Evolutionary conservation across 257 asterid genomes (phyloP).

Genomic region (Primulina eburnea): DNA sequence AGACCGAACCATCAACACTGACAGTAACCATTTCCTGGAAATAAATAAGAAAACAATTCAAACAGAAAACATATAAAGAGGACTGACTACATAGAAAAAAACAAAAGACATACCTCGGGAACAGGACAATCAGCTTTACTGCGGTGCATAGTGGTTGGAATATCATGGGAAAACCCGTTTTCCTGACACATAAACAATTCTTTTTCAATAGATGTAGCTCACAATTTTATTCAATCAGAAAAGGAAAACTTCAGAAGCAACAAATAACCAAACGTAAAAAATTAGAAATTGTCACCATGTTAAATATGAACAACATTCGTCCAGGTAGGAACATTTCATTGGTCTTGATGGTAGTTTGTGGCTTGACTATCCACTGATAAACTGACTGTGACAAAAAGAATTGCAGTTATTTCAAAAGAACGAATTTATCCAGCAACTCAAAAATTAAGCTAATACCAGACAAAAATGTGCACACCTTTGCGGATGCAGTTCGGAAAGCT

Average conservation of each 20-base stretch:
- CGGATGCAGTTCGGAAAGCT: slow-evolving; percentile 82
- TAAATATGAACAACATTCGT: slow-evolving; percentile 86
- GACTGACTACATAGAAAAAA: background rate
- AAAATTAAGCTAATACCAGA: background rate
- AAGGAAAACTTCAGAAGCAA: slow-evolving; percentile 18
- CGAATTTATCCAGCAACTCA: slow-evolving; percentile 15
- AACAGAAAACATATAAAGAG: slow-evolving; percentile 15
- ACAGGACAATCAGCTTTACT: slow-evolving; percentile 99
- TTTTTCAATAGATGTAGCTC: slow-evolving; percentile 11
- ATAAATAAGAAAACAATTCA: slow-evolving; percentile 17
- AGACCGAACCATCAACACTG: slow-evolving; percentile 91
- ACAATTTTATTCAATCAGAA: slow-evolving; percentile 19
- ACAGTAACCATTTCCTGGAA: slow-evolving; percentile 97
- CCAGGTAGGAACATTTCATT: slow-evolving; percentile 99
- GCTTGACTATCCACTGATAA: slow-evolving; percentile 92
- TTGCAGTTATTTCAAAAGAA: slow-evolving; percentile 22
- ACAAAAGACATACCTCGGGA: slow-evolving; percentile 63
- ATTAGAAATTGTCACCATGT: slow-evolving; percentile 55
- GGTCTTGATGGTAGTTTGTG: slow-evolving; percentile 77
- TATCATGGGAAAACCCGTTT: slow-evolving; percentile 77
- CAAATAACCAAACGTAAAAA: slow-evolving; percentile 9
- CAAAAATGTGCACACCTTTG: slow-evolving; percentile 51
- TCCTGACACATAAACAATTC: slow-evolving; percentile 53
- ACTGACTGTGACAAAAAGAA: slow-evolving; percentile 58
- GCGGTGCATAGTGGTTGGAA: slow-evolving; percentile 94